Evolutionary conservation across 148 eudicot genomes (phyloP).

Genomic region (Persicaria tinctoria): DNA sequence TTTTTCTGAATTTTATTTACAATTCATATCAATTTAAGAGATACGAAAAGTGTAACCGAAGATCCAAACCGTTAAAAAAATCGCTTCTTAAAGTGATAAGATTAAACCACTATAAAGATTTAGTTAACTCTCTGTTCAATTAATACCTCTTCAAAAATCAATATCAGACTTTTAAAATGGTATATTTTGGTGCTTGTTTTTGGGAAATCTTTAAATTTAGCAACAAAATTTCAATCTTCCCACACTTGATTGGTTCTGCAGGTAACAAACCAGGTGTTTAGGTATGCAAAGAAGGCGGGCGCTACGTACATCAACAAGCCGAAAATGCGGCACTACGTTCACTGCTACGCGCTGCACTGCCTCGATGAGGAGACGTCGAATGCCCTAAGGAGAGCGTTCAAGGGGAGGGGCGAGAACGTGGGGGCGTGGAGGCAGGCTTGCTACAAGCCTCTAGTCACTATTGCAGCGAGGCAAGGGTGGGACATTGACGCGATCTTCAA

Average conservation of each 20-base stretch:
- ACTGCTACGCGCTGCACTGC: constrained; percentile 91
- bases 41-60: too few relatives aligned
- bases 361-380: constrained; percentile 77
- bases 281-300: constrained; percentile 88
- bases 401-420: constrained; percentile 82
- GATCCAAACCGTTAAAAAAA: too few relatives aligned
- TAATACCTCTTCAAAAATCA: too few relatives aligned
- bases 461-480: constrained; percentile 81
- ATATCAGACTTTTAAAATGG: too few relatives aligned
- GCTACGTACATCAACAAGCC: constrained; percentile 99
- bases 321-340: constrained; percentile 95
- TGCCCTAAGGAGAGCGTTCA: constrained; percentile 59
- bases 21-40: too few relatives aligned
- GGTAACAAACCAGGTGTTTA: constrained; percentile 94
- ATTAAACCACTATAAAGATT: too few relatives aligned
- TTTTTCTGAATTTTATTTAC: too few relatives aligned
- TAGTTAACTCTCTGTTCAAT: too few relatives aligned
- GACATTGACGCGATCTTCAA: constrained; percentile 88
- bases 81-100: too few relatives aligned
- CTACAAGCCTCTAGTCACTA: constrained; percentile 72
- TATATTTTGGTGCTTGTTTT: too few relatives aligned
- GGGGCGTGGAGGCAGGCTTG: constrained; percentile 92
- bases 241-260: not conserved
- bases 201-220: too few relatives aligned
- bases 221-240: too few relatives aligned